These are phyloP conservation scores for Beverwykella pulmonaria DNA, from an alignment of 495 filamentous ascomycete species.

Conservation along the genomic window DNA sequence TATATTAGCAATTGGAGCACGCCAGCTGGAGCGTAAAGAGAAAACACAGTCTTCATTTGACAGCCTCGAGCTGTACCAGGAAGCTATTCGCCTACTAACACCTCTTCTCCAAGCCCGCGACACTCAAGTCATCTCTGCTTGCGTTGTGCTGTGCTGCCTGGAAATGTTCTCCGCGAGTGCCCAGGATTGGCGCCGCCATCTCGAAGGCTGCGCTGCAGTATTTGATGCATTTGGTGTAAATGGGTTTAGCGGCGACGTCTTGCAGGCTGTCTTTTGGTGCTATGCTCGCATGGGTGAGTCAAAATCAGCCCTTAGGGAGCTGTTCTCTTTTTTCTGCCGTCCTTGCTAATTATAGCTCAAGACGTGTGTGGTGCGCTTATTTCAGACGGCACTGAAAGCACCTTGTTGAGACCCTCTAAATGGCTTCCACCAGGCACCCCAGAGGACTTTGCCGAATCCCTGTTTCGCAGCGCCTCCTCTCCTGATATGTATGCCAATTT, in stretches of 20 bases:
- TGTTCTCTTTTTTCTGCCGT: no score
- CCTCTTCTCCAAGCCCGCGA: constrained; percentile 6
- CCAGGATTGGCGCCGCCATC: constrained; percentile 10
- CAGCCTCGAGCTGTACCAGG: constrained; percentile 44
- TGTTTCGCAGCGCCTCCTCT: constrained; percentile 6
- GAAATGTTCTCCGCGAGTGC: constrained; percentile 11
- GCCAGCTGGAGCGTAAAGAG: constrained; percentile 51
- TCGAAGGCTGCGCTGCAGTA: constrained; percentile 6
- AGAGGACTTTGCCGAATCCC: not conserved
- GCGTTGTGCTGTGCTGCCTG: constrained; percentile 5
- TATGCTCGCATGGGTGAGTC: constrained; percentile 12
- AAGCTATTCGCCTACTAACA: constrained; percentile 1
- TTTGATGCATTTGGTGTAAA: constrained; percentile 7
- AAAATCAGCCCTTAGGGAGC: no score
- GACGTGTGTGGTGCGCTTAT: constrained; percentile 10
- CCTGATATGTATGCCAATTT: constrained; percentile 52
- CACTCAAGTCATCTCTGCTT: constrained; percentile 1
- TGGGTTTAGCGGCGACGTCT: constrained; percentile 8
- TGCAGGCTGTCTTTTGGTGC: constrained; percentile 10
- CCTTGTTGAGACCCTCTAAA: constrained; percentile 48
- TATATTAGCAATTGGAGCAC: constrained; percentile 51
- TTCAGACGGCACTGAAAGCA: constrained; percentile 48
- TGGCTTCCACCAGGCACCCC: constrained; percentile 46
- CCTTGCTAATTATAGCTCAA: not conserved
- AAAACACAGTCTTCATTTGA: constrained; percentile 47